A percentile compares a stretch with the other conserved stretches of the same genome.
Evolutionary conservation across 169 alveolate species (phyloP).

Genomic region (Plasmodium vivax): DNA sequence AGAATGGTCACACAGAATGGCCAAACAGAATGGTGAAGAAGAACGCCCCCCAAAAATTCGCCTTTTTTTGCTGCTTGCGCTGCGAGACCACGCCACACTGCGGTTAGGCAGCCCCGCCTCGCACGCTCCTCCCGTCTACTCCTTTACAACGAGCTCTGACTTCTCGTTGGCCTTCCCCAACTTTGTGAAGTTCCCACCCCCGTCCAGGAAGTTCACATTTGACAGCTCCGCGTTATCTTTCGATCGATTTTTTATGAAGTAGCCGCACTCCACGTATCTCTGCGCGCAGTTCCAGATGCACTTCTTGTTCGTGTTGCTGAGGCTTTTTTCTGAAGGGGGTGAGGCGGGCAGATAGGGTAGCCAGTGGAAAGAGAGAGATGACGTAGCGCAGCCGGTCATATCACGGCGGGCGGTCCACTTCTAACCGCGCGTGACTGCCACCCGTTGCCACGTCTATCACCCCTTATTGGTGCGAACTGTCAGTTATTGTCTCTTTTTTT

Average conservation of each 20-base stretch:
- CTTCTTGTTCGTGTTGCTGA: slow-evolving; percentile 60
- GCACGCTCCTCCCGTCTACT: neutral
- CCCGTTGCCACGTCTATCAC: neutral
- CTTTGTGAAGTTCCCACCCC: neutral
- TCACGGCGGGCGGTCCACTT: too few relatives aligned
- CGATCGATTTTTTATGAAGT: slow-evolving; percentile 56
- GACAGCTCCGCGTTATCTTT: slow-evolving; percentile 21
- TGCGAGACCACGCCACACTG: neutral
- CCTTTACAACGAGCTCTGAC: neutral
- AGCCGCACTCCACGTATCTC: slow-evolving; percentile 52
- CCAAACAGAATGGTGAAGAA: neutral
- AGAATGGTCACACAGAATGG: too few relatives aligned
- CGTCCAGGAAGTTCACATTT: slow-evolving; percentile 10
- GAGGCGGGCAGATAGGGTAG: too few relatives aligned
- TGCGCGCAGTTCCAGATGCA: slow-evolving; percentile 73
- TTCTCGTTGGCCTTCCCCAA: neutral
- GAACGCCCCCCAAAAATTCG: neutral
- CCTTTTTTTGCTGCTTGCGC: too few relatives aligned
- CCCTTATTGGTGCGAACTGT: neutral
- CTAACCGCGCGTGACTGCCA: neutral
- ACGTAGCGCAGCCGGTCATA: neutral
- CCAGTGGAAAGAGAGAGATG: too few relatives aligned
- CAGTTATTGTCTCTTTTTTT: neutral
- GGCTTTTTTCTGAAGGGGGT: slow-evolving; percentile 34
- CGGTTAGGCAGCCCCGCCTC: neutral